A percentile compares a stretch with the other conserved stretches of the same genome.
These are phyloP conservation scores for Pyricularia sp. DNA, from an alignment of 2,329 filamentous ascomycete genomes.

Conservation along the genomic window DNA sequence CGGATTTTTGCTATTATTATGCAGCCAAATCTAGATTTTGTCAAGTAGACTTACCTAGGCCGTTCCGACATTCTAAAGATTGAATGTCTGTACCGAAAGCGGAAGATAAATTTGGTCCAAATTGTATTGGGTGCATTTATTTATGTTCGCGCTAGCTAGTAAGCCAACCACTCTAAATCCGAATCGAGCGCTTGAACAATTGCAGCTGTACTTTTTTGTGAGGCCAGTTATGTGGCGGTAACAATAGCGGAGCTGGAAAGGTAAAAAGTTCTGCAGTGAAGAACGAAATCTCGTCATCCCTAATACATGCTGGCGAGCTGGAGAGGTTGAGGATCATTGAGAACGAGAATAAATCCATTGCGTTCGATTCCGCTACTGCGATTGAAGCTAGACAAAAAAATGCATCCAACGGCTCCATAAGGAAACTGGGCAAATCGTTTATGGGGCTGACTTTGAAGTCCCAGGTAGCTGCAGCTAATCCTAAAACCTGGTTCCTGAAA, in stretches of 20 bases:
- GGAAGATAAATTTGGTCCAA: not conserved
- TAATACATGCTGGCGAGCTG: not conserved
- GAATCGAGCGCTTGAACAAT: not conserved
- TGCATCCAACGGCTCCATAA: not conserved
- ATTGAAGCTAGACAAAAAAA: not conserved
- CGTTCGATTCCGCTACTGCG: not conserved
- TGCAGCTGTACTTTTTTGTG: not conserved
- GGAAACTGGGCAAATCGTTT: not conserved
- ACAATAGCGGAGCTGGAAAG: not conserved
- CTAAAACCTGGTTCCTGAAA: not conserved
- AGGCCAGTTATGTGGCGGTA: not conserved
- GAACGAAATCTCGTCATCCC: not conserved
- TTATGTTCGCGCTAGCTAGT: not conserved
- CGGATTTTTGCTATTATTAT: not conserved
- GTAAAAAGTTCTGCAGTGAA: not conserved
- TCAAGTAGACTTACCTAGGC: not conserved
- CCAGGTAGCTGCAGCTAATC: not conserved
- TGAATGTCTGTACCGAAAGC: no score
- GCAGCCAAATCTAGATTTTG: not conserved
- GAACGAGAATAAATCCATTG: not conserved
- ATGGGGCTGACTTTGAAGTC: not conserved
- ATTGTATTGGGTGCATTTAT: not conserved
- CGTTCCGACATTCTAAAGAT: not conserved
- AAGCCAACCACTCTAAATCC: not conserved
- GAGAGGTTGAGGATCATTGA: not conserved